Evolutionary conservation across 768 basidiomycete species (phyloP).

Genomic region (Leucocoprinus sp.): DNA sequence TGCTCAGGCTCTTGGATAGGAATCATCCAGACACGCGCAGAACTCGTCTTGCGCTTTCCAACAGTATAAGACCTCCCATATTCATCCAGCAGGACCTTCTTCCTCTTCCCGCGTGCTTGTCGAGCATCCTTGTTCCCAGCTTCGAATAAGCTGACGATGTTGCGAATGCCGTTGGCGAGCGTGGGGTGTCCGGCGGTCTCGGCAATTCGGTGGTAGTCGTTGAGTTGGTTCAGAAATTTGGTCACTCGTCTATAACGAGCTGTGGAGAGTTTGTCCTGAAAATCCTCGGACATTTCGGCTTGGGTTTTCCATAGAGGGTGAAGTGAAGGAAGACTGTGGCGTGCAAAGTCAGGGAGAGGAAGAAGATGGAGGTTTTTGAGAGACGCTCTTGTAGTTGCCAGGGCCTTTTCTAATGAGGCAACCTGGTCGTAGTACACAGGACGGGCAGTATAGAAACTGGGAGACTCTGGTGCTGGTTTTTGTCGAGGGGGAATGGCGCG

Average conservation of each 20-base stretch:
- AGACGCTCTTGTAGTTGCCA: constrained; percentile 45
- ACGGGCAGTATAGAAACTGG: constrained; percentile 80
- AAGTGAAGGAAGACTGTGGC: constrained; percentile 46
- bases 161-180: constrained; percentile 39
- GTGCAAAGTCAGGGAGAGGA: constrained; percentile 70
- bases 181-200: constrained; percentile 48
- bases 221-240: constrained; percentile 55
- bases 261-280: constrained; percentile 55
- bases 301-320: constrained; percentile 64
- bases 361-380: constrained; percentile 62
- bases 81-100: constrained; percentile 56
- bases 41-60: constrained; percentile 83
- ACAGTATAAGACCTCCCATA: constrained; percentile 81
- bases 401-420: constrained; percentile 54
- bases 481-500: constrained; percentile 4
- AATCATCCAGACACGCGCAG: constrained; percentile 92
- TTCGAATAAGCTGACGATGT: constrained; percentile 57
- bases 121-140: constrained; percentile 48
- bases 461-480: constrained; percentile 45
- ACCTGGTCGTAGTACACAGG: constrained; percentile 70
- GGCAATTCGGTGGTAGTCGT: constrained; percentile 55
- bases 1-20: constrained; percentile 31
- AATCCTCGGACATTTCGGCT: constrained; percentile 45
- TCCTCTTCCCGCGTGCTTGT: constrained; percentile 42
- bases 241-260: constrained; percentile 63